Evolutionary conservation across 192 early-diverging fungal genomes (phyloP).

Genomic region (Dissophora ornata): DNA sequence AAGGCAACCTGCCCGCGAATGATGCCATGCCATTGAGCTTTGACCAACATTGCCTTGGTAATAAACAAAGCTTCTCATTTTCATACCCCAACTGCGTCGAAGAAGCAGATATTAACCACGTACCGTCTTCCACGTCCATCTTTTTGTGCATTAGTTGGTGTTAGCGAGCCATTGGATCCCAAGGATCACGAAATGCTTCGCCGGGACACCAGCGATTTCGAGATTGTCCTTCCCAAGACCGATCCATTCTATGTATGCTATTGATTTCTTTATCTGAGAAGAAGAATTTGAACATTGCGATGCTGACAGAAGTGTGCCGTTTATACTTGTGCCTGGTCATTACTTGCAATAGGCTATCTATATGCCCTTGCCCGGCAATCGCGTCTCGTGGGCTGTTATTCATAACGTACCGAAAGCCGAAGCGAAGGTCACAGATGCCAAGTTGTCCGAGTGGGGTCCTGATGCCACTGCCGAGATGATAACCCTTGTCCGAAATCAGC

Average conservation of each 20-base stretch:
- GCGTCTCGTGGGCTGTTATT: constrained; percentile 48
- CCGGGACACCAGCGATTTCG: constrained; percentile 37
- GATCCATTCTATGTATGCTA: constrained; percentile 44
- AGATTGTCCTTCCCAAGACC: constrained; percentile 50
- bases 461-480: constrained; percentile 38
- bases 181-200: constrained; percentile 34
- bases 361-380: constrained; percentile 44
- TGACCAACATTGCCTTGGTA: constrained; percentile 49
- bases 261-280: neutral
- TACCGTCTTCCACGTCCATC: too few species aligned
- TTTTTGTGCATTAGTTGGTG: constrained; percentile 26
- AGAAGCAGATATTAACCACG: neutral
- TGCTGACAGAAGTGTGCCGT: too few species aligned
- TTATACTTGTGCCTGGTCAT: too few species aligned
- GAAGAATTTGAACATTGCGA: too few species aligned
- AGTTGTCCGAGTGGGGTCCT: constrained; percentile 44
- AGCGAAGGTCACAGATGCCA: constrained; percentile 25
- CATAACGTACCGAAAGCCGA: constrained; percentile 31
- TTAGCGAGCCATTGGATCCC: constrained; percentile 44
- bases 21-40: constrained; percentile 44
- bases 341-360: constrained; percentile 47
- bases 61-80: too few species aligned
- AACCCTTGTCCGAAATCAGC: constrained; percentile 42
- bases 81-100: neutral
- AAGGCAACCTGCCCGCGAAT: constrained; percentile 26